Conservation (phyloP, 2,329 filamentous ascomycete species). For the Colletotrichum gloeosporioides region DNA sequence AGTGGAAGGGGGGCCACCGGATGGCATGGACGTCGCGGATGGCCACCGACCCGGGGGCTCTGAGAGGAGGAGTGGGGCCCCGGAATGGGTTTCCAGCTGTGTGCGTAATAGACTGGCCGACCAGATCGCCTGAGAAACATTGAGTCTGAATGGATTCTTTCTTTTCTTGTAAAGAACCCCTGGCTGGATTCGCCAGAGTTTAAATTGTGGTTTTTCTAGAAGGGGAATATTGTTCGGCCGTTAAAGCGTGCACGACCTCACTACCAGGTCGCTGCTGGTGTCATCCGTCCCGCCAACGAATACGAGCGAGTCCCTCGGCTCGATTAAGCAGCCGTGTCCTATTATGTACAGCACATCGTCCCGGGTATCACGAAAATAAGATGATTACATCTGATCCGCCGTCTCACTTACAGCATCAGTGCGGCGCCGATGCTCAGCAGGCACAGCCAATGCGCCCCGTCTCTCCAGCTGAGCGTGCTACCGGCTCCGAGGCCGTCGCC, state of each 20-base stretch:
- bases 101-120: conserved; percentile 4
- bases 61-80: not conserved
- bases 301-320: not conserved
- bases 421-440: conserved; percentile 34
- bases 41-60: not conserved
- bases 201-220: not conserved
- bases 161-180: not conserved
- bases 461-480: conserved; percentile 34
- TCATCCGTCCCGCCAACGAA: not conserved
- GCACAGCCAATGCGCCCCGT: conserved; percentile 36
- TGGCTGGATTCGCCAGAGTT: not conserved
- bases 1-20: not conserved
- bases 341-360: not conserved
- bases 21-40: conserved; percentile 1
- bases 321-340: not conserved
- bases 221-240: not conserved
- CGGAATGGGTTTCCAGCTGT: conserved; percentile 6
- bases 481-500: conserved; percentile 38
- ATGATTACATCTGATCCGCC: not conserved
- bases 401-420: conserved; percentile 30
- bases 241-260: not conserved
- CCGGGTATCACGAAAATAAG: conserved; percentile 9
- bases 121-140: not conserved
- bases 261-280: not conserved
- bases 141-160: not conserved